Percentiles rank a stretch among this genome's conserved stretches.
These are phyloP conservation scores for Chlorella sorokiniana DNA, from an alignment of 139 green algal species.

Conservation along the genomic window DNA sequence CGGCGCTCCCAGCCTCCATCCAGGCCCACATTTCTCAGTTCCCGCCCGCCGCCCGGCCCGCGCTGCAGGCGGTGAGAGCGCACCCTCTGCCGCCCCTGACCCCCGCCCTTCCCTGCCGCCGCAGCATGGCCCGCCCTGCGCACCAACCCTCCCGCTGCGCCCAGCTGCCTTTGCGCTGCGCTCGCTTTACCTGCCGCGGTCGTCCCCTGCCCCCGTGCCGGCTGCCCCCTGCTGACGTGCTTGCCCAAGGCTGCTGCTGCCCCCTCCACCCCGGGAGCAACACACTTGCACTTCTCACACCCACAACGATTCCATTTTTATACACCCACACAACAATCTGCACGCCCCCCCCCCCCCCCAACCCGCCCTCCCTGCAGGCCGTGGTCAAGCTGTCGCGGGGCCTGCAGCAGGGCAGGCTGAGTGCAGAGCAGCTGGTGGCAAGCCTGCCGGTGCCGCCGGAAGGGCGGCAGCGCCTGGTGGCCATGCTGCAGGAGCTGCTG, in stretches of 20 bases:
- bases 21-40: neutral
- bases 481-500: constrained; percentile 3
- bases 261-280: no score
- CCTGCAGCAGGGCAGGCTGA: neutral
- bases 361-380: neutral
- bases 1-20: neutral
- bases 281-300: no score
- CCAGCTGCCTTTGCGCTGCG: neutral
- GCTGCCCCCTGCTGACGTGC: no score
- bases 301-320: no score
- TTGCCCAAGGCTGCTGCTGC: no score
- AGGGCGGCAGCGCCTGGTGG: neutral
- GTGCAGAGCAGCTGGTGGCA: neutral
- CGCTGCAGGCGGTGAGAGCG: neutral
- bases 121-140: neutral
- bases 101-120: neutral
- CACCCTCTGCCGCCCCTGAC: neutral
- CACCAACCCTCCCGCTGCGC: neutral
- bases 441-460: neutral
- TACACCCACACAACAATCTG: no score
- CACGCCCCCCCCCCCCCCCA: no score
- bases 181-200: neutral
- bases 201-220: no score
- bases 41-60: neutral
- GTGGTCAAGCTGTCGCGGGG: neutral